These are phyloP conservation scores for Colletotrichum noveboracense DNA, from an alignment of 2,329 filamentous ascomycete species.

Conservation along the genomic window DNA sequence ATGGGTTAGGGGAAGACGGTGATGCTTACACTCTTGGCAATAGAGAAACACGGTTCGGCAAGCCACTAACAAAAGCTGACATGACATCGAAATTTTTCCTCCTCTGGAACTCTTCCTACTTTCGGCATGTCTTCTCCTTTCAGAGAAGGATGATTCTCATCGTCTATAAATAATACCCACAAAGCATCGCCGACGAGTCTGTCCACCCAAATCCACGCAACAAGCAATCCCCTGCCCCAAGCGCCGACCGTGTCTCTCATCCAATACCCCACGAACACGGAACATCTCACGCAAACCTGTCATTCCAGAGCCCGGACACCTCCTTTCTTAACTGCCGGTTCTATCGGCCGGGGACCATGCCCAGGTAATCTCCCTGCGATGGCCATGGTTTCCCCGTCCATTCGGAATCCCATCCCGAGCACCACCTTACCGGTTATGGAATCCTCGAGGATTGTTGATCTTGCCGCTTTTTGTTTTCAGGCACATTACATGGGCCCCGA, in stretches of 20 bases:
- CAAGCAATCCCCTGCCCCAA: not conserved
- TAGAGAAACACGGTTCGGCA: not conserved
- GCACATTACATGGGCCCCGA: not conserved
- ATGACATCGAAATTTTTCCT: not conserved
- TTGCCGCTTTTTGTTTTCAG: not conserved
- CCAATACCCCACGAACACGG: not conserved
- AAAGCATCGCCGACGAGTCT: not conserved
- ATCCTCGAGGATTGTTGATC: not conserved
- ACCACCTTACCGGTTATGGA: not conserved
- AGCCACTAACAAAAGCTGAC: not conserved
- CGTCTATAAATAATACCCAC: not conserved
- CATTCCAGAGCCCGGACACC: not conserved
- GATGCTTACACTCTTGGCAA: not conserved
- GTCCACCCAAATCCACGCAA: not conserved
- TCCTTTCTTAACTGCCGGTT: not conserved
- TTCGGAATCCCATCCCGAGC: not conserved
- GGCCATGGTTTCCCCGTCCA: not conserved
- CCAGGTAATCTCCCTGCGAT: not conserved
- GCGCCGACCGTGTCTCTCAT: not conserved
- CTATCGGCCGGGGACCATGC: not conserved
- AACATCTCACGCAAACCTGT: not conserved
- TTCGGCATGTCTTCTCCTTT: not conserved
- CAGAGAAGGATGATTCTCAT: not conserved
- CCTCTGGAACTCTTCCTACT: not conserved
- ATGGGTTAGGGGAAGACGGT: not conserved